phyloP scores from a whole-genome alignment of 2,329 filamentous ascomycete genomes.

The Leptoxyphium fumago region DNA sequence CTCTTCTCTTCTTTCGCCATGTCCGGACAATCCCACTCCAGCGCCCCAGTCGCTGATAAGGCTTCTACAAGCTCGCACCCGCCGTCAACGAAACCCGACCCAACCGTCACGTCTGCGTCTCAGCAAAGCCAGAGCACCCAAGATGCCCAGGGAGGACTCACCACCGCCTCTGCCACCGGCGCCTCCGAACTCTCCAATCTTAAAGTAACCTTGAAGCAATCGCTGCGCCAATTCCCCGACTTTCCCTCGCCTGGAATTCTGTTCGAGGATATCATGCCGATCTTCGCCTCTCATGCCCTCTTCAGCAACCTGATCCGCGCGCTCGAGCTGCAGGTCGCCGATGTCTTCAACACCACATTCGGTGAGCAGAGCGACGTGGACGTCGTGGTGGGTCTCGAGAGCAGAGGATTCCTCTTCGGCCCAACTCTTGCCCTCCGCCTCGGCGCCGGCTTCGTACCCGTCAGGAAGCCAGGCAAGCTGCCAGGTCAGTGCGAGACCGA shows the following conservation, averaged over 20 bases:
- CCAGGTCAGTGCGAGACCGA: constrained; percentile 79
- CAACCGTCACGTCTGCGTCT: constrained; percentile 10
- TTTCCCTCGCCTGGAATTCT: constrained; percentile 86
- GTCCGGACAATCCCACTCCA: constrained; percentile 13
- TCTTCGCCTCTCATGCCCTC: constrained; percentile 64
- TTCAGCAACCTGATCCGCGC: constrained; percentile 69
- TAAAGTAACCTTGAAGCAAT: constrained; percentile 52
- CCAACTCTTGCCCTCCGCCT: constrained; percentile 73
- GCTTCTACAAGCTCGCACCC: constrained; percentile 19
- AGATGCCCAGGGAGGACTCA: constrained; percentile 33
- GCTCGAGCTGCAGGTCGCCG: constrained; percentile 66
- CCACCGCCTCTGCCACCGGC: constrained; percentile 35
- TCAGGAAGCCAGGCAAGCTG: constrained; percentile 90
- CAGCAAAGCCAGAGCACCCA: constrained; percentile 6
- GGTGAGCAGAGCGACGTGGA: constrained; percentile 38
- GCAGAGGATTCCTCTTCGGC: constrained; percentile 88
- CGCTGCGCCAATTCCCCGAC: constrained; percentile 76
- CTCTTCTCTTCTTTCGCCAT: constrained; percentile 8
- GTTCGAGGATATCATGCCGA: constrained; percentile 95
- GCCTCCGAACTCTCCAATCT: constrained; percentile 39
- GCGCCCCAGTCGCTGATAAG: constrained; percentile 13
- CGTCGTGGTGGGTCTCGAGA: constrained; percentile 85
- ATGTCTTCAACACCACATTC: constrained; percentile 34
- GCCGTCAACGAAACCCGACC: constrained; percentile 17
- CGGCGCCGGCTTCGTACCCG: constrained; percentile 76